These are phyloP conservation scores for Pseudogymnoascus pannorum DNA, from an alignment of 2,329 filamentous ascomycete species.

Conservation along the genomic window DNA sequence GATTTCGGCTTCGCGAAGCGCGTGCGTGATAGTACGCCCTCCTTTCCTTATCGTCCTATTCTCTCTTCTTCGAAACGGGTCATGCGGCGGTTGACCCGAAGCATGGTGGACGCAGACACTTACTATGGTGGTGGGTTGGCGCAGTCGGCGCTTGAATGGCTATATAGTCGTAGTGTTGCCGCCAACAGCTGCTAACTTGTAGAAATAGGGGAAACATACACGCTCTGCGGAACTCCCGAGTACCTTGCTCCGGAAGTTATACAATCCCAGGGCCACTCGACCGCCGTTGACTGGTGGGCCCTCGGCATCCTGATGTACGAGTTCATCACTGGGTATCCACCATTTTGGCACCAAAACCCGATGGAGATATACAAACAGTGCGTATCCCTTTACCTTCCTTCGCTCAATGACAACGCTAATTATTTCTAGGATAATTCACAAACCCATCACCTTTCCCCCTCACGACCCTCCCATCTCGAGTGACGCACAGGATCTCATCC, in stretches of 20 bases:
- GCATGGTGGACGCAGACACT: background rate
- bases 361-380: conserved; percentile 81
- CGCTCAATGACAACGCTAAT: background rate
- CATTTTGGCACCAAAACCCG: conserved; percentile 81
- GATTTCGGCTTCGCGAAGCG: conserved; percentile 84
- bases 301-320: conserved; percentile 79
- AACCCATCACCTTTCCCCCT: conserved; percentile 68
- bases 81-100: conserved; percentile 6
- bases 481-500: conserved; percentile 67
- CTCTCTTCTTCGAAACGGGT: background rate
- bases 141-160: background rate
- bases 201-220: conserved; percentile 62
- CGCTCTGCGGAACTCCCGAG: conserved; percentile 75
- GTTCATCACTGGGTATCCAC: conserved; percentile 76
- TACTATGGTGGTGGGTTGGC: conserved; percentile 8
- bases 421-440: conserved; percentile 62
- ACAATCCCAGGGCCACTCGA: conserved; percentile 69
- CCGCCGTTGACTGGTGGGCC: conserved; percentile 82
- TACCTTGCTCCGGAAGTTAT: conserved; percentile 82
- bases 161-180: background rate
- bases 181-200: background rate
- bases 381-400: conserved; percentile 24
- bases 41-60: conserved; percentile 9
- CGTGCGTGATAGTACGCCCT: conserved; percentile 48
- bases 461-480: conserved; percentile 55